Base-by-base conservation (phyloP, 2,329 filamentous ascomycete genomes). In the Colletotrichum destructivum region DNA sequence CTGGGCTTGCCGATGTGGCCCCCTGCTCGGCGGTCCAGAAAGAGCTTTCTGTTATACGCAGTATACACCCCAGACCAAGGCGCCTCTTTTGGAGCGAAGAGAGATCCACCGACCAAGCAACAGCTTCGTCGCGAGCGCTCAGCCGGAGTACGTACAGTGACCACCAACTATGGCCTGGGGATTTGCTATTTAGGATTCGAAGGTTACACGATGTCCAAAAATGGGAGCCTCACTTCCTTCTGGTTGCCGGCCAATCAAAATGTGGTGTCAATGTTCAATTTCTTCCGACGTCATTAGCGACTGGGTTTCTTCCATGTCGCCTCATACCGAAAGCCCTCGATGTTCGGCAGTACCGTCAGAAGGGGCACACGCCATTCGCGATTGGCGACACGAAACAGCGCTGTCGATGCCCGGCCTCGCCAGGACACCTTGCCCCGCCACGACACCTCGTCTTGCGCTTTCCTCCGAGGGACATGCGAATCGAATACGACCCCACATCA, bases 1-100 rank as follows among this genome's bases (percentile, higher is more conserved):
- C 61, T 42, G 35, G 47, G 21, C 46, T 63, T 9, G 47, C 49
- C 2, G 38, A 63, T 63, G n/a, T n/a, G n/a, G n/a, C n/a, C n/a
- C n/a, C n/a, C n/a, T n/a, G n/a, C n/a, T n/a, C n/a, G n/a, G n/a
- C n/a, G n/a, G n/a, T n/a, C 15, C 35, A 42, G 49, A 55, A 55
- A 16, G 16, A 46, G 51, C 62, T 64, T 7, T 7, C 51, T 38
- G 21, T 54, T 4, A 16, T 35, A 38, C 11, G n/a, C n/a, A n/a
- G n/a, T n/a, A n/a, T n/a, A n/a, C n/a, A n/a, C 51, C 51, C 54
- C 6, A 40, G n/a, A 57, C 12, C 4, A n/a, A 59, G 44, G 49
- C 55, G 62, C 31, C 23, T n/a, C 62, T 57, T 40, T 15, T 57
- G 31, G 49, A 47, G 42, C n/a, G 46, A 42, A 15, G 16, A n/a